phyloP scores from a whole-genome alignment of 805 yeast species.

The Candida golubevii region DNA sequence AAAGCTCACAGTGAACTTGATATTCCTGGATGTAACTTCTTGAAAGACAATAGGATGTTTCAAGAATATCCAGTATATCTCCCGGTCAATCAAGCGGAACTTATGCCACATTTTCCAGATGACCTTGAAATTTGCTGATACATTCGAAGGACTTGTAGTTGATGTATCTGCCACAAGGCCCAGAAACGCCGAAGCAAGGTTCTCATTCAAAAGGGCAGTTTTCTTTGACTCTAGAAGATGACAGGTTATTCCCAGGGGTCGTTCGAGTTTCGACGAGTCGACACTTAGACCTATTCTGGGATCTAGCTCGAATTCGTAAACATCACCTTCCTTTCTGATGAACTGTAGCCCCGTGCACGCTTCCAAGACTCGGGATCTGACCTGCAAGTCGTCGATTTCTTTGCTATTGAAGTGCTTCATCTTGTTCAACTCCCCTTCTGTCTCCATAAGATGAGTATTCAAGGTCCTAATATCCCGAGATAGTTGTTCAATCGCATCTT shows the following conservation, averaged over 20 bases:
- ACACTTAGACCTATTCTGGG: constrained; percentile 7
- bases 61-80: constrained; percentile 27
- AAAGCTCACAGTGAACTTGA: constrained; percentile 8
- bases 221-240: background rate
- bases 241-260: constrained; percentile 7
- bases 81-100: constrained; percentile 23
- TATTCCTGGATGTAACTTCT: background rate
- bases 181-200: constrained; percentile 2
- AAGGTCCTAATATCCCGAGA: constrained; percentile 17
- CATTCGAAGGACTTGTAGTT: background rate
- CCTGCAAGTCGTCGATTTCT: constrained; percentile 13
- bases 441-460: constrained; percentile 18
- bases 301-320: constrained; percentile 12
- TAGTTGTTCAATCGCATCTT: constrained; percentile 6
- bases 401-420: constrained; percentile 9
- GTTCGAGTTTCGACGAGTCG: constrained; percentile 7
- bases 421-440: constrained; percentile 8
- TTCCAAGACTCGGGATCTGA: constrained; percentile 25
- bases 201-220: constrained; percentile 15
- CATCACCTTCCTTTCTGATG: constrained; percentile 2
- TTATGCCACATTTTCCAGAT: constrained; percentile 10
- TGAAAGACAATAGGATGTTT: constrained; percentile 23
- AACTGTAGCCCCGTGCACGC: constrained; percentile 23
- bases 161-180: background rate
- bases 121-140: constrained; percentile 11